phyloP scores from a whole-genome alignment of 1,284 basidiomycete species.

The Trametes polyzona region DNA sequence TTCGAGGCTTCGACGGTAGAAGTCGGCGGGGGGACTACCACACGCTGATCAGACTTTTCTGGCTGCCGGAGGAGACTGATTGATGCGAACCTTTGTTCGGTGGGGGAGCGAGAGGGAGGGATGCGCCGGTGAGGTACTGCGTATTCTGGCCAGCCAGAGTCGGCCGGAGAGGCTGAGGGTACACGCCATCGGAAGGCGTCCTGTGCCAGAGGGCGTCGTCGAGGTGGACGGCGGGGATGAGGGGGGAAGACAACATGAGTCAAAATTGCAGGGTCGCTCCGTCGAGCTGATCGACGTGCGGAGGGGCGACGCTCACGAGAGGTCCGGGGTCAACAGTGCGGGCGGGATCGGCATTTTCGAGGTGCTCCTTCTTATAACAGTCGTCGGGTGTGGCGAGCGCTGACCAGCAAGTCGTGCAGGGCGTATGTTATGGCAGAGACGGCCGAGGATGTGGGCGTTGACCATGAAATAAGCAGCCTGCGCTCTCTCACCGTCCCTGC shows the following conservation, averaged over 20 bases:
- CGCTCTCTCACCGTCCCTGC: conserved; percentile 11
- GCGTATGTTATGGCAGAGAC: neutral
- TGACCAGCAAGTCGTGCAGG: neutral
- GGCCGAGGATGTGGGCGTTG: conserved; percentile 19
- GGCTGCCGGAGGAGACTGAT: neutral
- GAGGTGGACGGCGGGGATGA: conserved; percentile 10
- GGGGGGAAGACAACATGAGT: conserved; percentile 19
- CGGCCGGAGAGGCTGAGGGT: conserved; percentile 28
- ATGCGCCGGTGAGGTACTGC: conserved; percentile 18
- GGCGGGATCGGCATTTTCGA: conserved; percentile 36
- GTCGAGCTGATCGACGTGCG: conserved; percentile 2
- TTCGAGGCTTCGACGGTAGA: conserved; percentile 78
- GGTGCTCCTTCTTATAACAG: conserved; percentile 2
- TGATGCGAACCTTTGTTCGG: conserved; percentile 23
- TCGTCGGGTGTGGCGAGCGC: neutral
- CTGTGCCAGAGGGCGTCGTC: conserved; percentile 15
- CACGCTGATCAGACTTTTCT: neutral
- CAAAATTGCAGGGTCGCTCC: conserved; percentile 3
- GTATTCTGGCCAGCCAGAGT: conserved; percentile 24
- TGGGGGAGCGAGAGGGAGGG: conserved; percentile 9
- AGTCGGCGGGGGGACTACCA: conserved; percentile 31
- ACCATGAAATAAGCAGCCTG: conserved; percentile 18
- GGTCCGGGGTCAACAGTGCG: conserved; percentile 30
- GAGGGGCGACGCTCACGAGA: conserved; percentile 29
- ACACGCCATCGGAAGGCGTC: conserved; percentile 27